Evolutionary conservation across 2,329 filamentous ascomycete species (phyloP).

Genomic region (Tolypocladium nubicola): DNA sequence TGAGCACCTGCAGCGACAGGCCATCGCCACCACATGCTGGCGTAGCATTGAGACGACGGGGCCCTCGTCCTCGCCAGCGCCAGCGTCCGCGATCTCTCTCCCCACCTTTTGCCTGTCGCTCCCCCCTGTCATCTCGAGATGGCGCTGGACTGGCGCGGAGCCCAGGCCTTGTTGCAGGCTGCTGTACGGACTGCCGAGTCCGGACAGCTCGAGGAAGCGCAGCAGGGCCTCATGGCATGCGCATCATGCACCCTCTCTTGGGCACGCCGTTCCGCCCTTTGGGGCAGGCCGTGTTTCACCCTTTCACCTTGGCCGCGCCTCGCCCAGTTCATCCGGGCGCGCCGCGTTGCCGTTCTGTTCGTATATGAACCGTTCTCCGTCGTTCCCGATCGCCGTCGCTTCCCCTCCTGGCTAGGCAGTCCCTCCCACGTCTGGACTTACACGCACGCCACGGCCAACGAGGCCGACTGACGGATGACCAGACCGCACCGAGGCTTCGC

Average conservation of each 20-base stretch:
- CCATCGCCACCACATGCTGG: neutral
- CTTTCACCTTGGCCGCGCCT: neutral
- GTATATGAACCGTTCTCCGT: neutral
- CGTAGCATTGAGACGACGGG: neutral
- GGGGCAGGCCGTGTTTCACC: conserved; percentile 11
- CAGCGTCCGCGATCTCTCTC: neutral
- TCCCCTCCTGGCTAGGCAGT: neutral
- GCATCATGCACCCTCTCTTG: neutral
- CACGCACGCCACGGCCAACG: neutral
- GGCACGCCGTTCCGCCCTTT: neutral
- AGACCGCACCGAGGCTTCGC: neutral
- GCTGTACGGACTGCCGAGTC: neutral
- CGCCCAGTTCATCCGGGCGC: neutral
- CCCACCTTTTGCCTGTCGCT: neutral
- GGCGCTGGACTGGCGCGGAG: neutral
- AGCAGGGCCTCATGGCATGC: neutral
- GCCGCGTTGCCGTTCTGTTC: neutral
- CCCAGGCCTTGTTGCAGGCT: neutral
- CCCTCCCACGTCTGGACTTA: neutral
- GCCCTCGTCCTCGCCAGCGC: too few species aligned
- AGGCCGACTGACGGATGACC: neutral
- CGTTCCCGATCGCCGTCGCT: neutral
- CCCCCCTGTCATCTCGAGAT: neutral
- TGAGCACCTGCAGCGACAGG: neutral
- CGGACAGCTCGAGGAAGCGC: neutral